phyloP scores from a whole-genome alignment of 2,329 filamentous ascomycete genomes.

The Colletotrichum truncatum region DNA sequence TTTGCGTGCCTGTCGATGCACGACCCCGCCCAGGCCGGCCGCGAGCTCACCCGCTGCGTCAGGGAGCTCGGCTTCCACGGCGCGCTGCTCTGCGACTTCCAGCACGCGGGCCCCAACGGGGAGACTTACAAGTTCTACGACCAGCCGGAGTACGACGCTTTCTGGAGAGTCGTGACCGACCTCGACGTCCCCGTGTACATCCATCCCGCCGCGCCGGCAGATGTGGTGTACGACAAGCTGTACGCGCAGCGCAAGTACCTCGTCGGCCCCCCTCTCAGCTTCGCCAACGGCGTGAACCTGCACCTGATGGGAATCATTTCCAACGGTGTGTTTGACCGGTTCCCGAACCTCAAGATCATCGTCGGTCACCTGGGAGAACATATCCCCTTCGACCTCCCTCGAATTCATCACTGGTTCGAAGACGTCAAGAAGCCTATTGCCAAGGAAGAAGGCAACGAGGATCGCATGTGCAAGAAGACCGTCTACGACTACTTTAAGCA shows the following conservation, averaged over 20 bases:
- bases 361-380: slow-evolving; percentile 60
- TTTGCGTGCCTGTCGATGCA: slow-evolving; percentile 63
- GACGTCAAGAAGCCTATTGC: slow-evolving; percentile 62
- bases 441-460: slow-evolving; percentile 35
- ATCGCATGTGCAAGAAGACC: slow-evolving; percentile 53
- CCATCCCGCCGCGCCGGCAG: slow-evolving; percentile 67
- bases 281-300: slow-evolving; percentile 66
- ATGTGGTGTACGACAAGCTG: slow-evolving; percentile 64
- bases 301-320: slow-evolving; percentile 63
- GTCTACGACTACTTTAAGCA: slow-evolving; percentile 61
- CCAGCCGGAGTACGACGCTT: slow-evolving; percentile 65
- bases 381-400: slow-evolving; percentile 58
- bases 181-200: slow-evolving; percentile 73
- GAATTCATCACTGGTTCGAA: slow-evolving; percentile 65
- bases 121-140: slow-evolving; percentile 74
- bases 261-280: slow-evolving; percentile 66
- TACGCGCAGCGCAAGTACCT: slow-evolving; percentile 68
- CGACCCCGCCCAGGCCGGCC: slow-evolving; percentile 57
- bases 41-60: slow-evolving; percentile 62
- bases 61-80: slow-evolving; percentile 69
- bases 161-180: slow-evolving; percentile 67
- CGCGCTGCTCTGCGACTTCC: slow-evolving; percentile 69
- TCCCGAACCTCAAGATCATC: slow-evolving; percentile 54
- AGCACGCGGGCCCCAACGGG: slow-evolving; percentile 65
- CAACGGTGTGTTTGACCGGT: slow-evolving; percentile 60